A percentile compares a stretch with the other conserved stretches of the same genome.
phyloP scores from a whole-genome alignment of 1,139 yeast genomes.

The Suhomyces bolitotheri region DNA sequence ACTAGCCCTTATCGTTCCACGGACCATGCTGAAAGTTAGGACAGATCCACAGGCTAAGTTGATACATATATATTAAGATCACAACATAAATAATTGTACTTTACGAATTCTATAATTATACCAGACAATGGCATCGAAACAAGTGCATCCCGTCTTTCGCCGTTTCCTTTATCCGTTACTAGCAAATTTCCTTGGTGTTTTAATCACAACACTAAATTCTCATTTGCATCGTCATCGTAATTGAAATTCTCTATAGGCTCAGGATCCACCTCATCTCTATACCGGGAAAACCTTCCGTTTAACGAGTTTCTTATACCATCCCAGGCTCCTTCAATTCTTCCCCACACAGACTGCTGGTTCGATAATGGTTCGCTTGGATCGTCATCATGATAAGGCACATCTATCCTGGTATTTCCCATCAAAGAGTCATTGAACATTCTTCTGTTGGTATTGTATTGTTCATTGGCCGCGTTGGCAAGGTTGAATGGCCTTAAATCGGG shows the following conservation, averaged over 20 bases:
- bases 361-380: background rate
- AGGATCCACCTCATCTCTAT: constrained; percentile 21
- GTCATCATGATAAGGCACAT: constrained; percentile 8
- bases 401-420: constrained; percentile 7
- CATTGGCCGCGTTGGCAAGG: constrained; percentile 31
- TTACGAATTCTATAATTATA: no score
- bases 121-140: no score
- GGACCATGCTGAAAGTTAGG: no score
- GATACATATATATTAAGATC: no score
- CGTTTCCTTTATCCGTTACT: no score
- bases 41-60: no score
- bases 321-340: constrained; percentile 29
- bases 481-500: constrained; percentile 31
- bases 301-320: constrained; percentile 23
- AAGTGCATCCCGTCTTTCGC: no score
- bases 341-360: constrained; percentile 20
- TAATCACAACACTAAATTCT: constrained; percentile 23
- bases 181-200: no score
- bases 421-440: constrained; percentile 27
- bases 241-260: constrained; percentile 23
- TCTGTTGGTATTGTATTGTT: constrained; percentile 35
- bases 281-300: constrained; percentile 16
- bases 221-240: constrained; percentile 37
- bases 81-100: no score
- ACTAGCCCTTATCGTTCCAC: no score